phyloP scores from a whole-genome alignment of 345 rosid species.

The Dipteronia sinensis region DNA sequence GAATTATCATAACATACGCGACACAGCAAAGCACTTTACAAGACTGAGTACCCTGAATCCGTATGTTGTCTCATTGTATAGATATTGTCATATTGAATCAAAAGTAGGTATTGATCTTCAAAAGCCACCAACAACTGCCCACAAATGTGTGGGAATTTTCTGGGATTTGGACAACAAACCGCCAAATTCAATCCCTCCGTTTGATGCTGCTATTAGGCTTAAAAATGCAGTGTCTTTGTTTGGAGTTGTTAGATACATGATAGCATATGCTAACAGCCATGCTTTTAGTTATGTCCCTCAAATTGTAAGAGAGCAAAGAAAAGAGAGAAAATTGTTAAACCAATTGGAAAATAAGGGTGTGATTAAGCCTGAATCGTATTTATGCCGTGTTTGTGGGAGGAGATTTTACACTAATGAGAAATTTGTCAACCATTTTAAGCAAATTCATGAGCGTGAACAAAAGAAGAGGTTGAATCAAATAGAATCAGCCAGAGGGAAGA shows the following conservation, averaged over 20 bases:
- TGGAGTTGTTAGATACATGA: constrained; percentile 60
- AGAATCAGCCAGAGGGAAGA: constrained; percentile 75
- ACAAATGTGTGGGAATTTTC: constrained; percentile 59
- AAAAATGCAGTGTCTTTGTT: constrained; percentile 60
- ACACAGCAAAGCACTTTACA: not conserved
- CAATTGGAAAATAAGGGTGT: constrained; percentile 64
- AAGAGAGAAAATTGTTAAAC: constrained; percentile 55
- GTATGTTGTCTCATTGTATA: constrained; percentile 17
- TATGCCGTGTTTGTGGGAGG: constrained; percentile 80
- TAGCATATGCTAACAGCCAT: constrained; percentile 72
- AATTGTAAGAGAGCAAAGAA: constrained; percentile 58
- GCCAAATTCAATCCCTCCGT: constrained; percentile 64
- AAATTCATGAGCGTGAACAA: constrained; percentile 79
- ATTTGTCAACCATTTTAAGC: constrained; percentile 69
- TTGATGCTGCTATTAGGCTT: constrained; percentile 74
- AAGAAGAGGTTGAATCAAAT: constrained; percentile 79
- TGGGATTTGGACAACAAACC: constrained; percentile 93
- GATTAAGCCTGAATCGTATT: constrained; percentile 59
- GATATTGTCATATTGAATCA: constrained; percentile 25
- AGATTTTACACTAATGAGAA: constrained; percentile 72
- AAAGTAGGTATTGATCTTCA: constrained; percentile 28
- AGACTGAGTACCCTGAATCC: constrained; percentile 22
- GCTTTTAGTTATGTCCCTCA: constrained; percentile 63
- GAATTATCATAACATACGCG: constrained; percentile 16
- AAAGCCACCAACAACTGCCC: constrained; percentile 29